These are phyloP conservation scores for Elaeis oleifera DNA, from an alignment of 202 grass and related monocot genomes.

Conservation along the genomic window DNA sequence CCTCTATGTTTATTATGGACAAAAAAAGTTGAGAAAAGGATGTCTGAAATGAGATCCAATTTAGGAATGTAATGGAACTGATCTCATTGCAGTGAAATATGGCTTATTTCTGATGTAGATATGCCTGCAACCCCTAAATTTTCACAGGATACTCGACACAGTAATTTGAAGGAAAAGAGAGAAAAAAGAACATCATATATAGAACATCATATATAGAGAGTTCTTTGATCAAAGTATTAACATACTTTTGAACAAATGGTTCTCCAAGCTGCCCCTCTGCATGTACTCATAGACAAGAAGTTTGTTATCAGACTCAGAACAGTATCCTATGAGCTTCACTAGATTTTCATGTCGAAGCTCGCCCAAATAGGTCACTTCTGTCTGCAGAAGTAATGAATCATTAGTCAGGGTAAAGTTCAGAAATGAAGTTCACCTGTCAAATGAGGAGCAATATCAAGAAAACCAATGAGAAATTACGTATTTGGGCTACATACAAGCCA, in stretches of 20 bases:
- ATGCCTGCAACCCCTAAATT: too few relatives aligned
- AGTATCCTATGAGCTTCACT: constrained; percentile 81
- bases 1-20: too few relatives aligned
- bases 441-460: neutral
- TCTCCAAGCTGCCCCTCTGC: constrained; percentile 85
- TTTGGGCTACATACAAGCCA: constrained; percentile 47
- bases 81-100: too few relatives aligned
- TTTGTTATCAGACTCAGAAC: constrained; percentile 66
- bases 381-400: constrained; percentile 23
- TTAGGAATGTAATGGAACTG: too few relatives aligned
- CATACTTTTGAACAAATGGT: constrained; percentile 80
- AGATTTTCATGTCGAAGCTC: constrained; percentile 82
- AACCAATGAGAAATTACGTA: neutral
- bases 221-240: neutral
- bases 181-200: neutral
- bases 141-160: too few relatives aligned
- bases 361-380: constrained; percentile 75
- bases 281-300: constrained; percentile 93
- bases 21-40: too few relatives aligned
- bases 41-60: too few relatives aligned
- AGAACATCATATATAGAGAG: neutral
- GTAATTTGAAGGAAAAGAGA: neutral
- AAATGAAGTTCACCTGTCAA: too few relatives aligned
- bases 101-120: too few relatives aligned
- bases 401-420: too few relatives aligned